Evolutionary conservation across 2,329 filamentous ascomycete species (phyloP), one percentile per base, ranked within the genome.

Genomic region (Cladosporium sp.): DNA sequence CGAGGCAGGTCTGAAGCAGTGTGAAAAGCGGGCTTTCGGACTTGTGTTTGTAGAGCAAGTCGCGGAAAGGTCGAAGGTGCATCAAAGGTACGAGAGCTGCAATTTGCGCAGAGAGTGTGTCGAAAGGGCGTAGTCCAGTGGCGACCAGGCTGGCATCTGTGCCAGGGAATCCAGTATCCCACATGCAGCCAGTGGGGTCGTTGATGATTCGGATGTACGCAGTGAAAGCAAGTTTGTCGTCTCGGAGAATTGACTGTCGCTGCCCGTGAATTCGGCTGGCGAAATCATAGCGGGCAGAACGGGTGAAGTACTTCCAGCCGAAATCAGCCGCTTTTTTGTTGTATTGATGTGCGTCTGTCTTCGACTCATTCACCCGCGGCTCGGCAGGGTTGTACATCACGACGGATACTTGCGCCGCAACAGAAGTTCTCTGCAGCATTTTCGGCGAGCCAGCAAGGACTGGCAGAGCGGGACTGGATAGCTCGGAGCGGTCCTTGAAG

Each of bases 351-450:
- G 82, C 80, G 50, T 85, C 86, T 14, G 82, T 84, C 64, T 84
- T 81, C 71, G 81, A 82, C 73, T 83, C 83, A 65, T 85, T 81
- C 5, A 85, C 85, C 7, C 86, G 82, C 55, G 87, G 87, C 70
- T 89, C 87, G 29, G 81, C 79, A 0, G 87, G 87, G 67, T 89
- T 89, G 78, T 89, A 89, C 57, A 88, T 78, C 56, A 88, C 82
- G 28, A 89, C 82, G 46, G 83, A 84, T 40, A 89, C 80, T 73
- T 89, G 86, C 3, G 86, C 87, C n/a, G 87, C 82, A 12, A 83
- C 75, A 23, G 79, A 79, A 37, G 74, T 78, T 21, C 80, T 78
- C 69, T 80, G 80, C 14, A 74, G 76, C 33, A 80, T 64, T 52
- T 66, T 65, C 5, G 44, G 49, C 21, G 67, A 50, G 23, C 71